These are phyloP conservation scores for Rhypophila decipiens DNA, from an alignment of 495 filamentous ascomycete species.

Conservation along the genomic window DNA sequence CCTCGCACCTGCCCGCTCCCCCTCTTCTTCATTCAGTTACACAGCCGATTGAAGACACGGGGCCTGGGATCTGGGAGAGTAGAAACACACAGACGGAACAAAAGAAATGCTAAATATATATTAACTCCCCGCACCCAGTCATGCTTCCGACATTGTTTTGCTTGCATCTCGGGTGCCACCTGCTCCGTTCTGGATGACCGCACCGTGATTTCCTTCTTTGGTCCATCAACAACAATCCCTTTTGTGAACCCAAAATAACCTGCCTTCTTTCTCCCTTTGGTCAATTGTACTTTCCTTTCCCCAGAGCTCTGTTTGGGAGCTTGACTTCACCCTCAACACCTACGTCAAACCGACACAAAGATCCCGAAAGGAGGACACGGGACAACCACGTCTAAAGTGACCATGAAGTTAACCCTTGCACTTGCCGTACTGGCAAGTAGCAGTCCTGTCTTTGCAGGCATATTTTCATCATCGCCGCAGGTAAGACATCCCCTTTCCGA, in stretches of 20 bases:
- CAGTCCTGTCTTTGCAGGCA: constrained; percentile 11
- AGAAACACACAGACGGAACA: not conserved
- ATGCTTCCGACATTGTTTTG: no score
- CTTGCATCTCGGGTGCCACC: no score
- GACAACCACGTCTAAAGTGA: not conserved
- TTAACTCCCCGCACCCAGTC: not conserved
- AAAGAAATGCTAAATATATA: not conserved
- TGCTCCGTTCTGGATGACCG: no score
- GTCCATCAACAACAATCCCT: not conserved
- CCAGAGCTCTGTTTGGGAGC: not conserved
- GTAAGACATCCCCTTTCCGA: not conserved
- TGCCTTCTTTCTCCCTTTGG: not conserved
- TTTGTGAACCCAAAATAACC: not conserved
- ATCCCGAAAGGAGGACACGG: not conserved
- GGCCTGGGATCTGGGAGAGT: not conserved
- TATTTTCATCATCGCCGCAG: not conserved
- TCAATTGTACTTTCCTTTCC: not conserved
- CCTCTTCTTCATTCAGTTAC: no score
- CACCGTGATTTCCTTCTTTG: no score
- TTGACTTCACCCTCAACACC: not conserved
- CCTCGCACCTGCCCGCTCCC: not conserved
- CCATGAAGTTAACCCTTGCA: constrained; percentile 15
- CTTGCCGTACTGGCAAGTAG: constrained; percentile 15
- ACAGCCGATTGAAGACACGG: not conserved
- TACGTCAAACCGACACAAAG: not conserved